Evolutionary conservation across 2,329 filamentous ascomycete genomes (phyloP), one percentile per base, ranked within the genome.

Genomic region (Pyricularia sp.): DNA sequence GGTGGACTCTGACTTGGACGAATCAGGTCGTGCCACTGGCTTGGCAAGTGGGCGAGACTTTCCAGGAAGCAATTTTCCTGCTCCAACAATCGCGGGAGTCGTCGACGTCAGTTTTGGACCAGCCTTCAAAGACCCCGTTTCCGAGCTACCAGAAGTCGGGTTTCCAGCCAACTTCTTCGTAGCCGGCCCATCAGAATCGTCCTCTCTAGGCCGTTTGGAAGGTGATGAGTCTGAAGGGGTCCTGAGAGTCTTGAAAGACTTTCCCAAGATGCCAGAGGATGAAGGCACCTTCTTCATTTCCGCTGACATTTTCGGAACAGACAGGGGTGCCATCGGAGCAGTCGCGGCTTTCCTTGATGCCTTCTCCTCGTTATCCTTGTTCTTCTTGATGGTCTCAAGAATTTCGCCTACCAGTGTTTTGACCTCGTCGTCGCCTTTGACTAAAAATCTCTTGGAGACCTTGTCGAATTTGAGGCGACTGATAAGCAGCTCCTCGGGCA

Each of bases 401-500:
- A 78, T 78, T 66, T 68, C 80, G 44, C 81, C 79, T 4, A 88
- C 83, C 61, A 87, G 76, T 4, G 80, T 80, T 69, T 87, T 87
- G 62, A 85, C 83, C 64, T 87, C 83, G 0, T 82, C 80, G 70
- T 89, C 86, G 30, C 85, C 87, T 70, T 85, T 86, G 70, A 84
- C 87, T 66, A 80, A 81, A 70, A 88, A 84, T 9, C 84, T 81
- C 67, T 84, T 84, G 55, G 86, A 80, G 19, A 89, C 82, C 65
- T 83, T 85, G 65, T 84, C 82, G 65, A 91, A 83, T 70, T 89
- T 89, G 55, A 85, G 82, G 66, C 83, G 86, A 68, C 86, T 83
- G 57, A 86, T 76, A 44, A 85, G 73, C 60, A 80, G 79, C 66
- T 82, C 84, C 68, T 81, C 81, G 66, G 86, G 88, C 49, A 82